Evolutionary conservation across 495 filamentous ascomycete species (phyloP).

Genomic region (Oidiodendron maius): DNA sequence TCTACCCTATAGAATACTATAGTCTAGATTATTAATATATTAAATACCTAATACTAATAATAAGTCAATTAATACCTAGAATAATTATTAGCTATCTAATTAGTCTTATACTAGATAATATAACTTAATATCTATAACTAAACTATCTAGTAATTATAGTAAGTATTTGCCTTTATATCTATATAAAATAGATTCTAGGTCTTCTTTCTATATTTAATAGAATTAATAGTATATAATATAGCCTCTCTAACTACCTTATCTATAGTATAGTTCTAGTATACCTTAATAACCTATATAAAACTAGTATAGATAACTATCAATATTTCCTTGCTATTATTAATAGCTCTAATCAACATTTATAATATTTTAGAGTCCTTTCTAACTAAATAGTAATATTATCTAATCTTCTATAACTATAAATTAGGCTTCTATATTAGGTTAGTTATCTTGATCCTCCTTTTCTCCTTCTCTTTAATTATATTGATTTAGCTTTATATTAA

Average conservation of each 20-base stretch:
- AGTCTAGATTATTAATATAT: neutral
- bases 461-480: neutral
- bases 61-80: neutral
- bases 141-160: conserved; percentile 1
- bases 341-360: neutral
- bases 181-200: neutral
- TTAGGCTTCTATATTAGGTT: neutral
- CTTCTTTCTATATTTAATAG: neutral
- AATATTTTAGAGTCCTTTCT: neutral
- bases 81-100: neutral
- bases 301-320: neutral
- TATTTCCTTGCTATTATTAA: neutral
- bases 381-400: neutral
- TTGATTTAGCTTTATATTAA: neutral
- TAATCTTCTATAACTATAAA: neutral
- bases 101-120: neutral
- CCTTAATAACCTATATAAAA: neutral
- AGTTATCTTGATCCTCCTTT: neutral
- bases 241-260: neutral
- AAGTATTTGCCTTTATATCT: neutral
- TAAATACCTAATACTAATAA: neutral
- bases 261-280: neutral
- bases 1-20: neutral
- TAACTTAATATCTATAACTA: neutral
- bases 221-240: neutral